Conservation (phyloP, 495 filamentous ascomycete species). For the Penicillium bovifimosum region DNA sequence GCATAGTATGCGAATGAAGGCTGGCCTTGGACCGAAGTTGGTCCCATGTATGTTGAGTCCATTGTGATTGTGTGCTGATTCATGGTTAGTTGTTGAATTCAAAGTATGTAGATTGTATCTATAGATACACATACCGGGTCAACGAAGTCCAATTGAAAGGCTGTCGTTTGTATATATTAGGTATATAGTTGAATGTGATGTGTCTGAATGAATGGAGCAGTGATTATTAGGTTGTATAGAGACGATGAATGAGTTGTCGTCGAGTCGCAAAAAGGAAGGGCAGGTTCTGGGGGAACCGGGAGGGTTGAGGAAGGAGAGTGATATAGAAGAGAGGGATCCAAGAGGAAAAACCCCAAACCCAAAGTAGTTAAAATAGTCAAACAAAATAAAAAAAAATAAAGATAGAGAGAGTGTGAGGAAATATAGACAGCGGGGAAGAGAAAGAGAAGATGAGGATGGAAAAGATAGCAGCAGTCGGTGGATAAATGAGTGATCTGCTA, state of each 20-base stretch:
- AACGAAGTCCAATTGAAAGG: conserved; percentile 1
- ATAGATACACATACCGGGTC: background rate
- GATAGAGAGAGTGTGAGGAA: conserved; percentile 13
- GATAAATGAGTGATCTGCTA: conserved; percentile 45
- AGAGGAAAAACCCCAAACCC: conserved; percentile 5
- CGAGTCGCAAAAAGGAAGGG: conserved; percentile 1
- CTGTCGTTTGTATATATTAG: conserved; percentile 3
- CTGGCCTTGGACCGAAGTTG: conserved; percentile 57
- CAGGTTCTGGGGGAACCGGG: conserved; percentile 12
- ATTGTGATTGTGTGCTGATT: conserved; percentile 32
- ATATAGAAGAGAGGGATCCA: conserved; percentile 3
- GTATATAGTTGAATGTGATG: conserved; percentile 1
- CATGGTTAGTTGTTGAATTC: background rate
- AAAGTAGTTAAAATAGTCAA: conserved; percentile 6
- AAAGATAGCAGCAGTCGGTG: conserved; percentile 28
- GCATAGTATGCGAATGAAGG: conserved; percentile 90
- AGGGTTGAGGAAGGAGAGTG: conserved; percentile 5
- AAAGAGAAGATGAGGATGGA: conserved; percentile 29
- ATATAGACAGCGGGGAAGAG: conserved; percentile 17
- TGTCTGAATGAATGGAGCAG: conserved; percentile 1
- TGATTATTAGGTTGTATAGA: background rate
- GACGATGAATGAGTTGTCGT: conserved; percentile 5
- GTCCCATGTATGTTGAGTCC: conserved; percentile 53
- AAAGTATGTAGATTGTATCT: background rate
- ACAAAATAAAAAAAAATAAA: conserved; percentile 1